These are phyloP conservation scores for Morella rubra DNA, from an alignment of 306 rosid species.

Conservation along the genomic window DNA sequence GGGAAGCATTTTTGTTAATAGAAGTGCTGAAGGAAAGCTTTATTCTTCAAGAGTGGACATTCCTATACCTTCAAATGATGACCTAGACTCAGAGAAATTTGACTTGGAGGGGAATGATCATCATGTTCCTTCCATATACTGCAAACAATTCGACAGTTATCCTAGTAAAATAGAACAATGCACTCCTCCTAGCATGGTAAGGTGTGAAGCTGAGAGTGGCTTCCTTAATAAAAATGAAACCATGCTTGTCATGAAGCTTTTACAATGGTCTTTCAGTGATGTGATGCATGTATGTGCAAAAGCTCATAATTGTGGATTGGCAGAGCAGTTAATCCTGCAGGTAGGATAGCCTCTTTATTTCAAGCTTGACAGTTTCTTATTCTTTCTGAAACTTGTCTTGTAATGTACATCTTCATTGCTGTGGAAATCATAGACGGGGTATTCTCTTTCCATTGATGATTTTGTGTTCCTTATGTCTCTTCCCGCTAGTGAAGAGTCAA, in stretches of 20 bases:
- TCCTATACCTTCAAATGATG: constrained; percentile 61
- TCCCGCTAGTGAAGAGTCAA: background rate
- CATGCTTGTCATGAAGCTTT: constrained; percentile 33
- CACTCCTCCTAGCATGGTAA: constrained; percentile 27
- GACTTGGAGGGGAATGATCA: constrained; percentile 36
- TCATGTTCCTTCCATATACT: constrained; percentile 25
- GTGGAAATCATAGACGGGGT: background rate
- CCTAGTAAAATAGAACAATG: constrained; percentile 29
- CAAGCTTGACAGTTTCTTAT: constrained; percentile 19
- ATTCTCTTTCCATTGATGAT: too few species aligned
- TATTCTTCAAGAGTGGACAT: constrained; percentile 60
- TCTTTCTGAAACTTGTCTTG: constrained; percentile 16
- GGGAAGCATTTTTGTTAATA: constrained; percentile 37
- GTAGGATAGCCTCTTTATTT: constrained; percentile 35
- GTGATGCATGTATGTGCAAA: constrained; percentile 58
- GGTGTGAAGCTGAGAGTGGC: constrained; percentile 32
- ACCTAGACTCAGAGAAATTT: constrained; percentile 33
- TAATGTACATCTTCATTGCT: constrained; percentile 10
- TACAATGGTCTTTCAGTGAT: constrained; percentile 65
- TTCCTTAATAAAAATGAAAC: constrained; percentile 22
- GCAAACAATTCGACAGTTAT: constrained; percentile 25
- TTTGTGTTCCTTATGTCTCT: background rate
- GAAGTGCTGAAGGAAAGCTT: constrained; percentile 40
- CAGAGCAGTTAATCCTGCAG: constrained; percentile 59
- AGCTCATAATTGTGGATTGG: constrained; percentile 46